A percentile compares a stretch with the other conserved stretches of the same genome.
Evolutionary conservation across 306 rosid species (phyloP).

Genomic region (Cucurbita pepo): DNA sequence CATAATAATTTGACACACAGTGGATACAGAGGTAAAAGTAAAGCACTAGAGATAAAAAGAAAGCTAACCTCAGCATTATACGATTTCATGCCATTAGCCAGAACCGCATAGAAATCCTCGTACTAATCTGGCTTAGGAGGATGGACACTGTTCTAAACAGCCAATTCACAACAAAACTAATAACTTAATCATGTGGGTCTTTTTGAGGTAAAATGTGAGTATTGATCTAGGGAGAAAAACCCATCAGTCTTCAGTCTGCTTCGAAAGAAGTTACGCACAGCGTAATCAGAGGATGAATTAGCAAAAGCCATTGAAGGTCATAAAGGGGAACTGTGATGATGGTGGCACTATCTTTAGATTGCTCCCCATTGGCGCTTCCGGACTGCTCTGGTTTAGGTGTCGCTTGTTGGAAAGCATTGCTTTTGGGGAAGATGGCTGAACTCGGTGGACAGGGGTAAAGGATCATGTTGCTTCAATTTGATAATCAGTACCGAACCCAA

Average conservation of each 20-base stretch:
- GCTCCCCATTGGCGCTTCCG: not conserved
- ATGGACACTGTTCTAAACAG: conserved; percentile 35
- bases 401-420: not conserved
- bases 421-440: not conserved
- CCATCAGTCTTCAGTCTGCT: not conserved
- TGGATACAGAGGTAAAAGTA: not conserved
- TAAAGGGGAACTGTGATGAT: conserved; percentile 7
- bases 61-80: conserved; percentile 55
- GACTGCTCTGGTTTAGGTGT: conserved; percentile 1
- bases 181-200: not conserved
- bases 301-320: conserved; percentile 29
- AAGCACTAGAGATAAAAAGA: not conserved
- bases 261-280: conserved; percentile 13
- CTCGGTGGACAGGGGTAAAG: not conserved
- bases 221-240: not conserved
- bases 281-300: conserved; percentile 28
- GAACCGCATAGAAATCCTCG: conserved; percentile 55
- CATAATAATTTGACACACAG: not conserved
- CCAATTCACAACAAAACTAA: conserved; percentile 14
- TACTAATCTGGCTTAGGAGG: conserved; percentile 78
- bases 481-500: not conserved
- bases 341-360: too few relatives aligned
- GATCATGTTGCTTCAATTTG: not conserved
- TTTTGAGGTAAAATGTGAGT: not conserved
- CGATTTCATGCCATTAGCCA: conserved; percentile 24